These are phyloP conservation scores for Pseudocercospora macadamiae DNA, from an alignment of 2,329 filamentous ascomycete species.

Conservation along the genomic window DNA sequence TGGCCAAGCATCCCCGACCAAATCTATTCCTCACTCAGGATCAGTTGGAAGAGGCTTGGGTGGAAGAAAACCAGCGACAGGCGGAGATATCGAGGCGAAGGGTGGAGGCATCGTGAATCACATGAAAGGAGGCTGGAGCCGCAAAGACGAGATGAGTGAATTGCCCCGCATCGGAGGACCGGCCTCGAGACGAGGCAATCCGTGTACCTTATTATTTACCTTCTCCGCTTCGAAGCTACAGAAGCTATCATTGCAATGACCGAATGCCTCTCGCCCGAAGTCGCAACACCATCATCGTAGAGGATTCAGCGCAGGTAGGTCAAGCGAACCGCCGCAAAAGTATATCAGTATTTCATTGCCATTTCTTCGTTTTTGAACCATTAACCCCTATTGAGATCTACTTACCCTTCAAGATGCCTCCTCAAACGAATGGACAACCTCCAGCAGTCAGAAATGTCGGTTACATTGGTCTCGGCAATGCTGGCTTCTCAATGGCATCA, in stretches of 20 bases:
- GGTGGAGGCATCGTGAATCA: too few relatives aligned
- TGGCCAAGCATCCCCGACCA: neutral
- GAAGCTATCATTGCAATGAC: too few relatives aligned
- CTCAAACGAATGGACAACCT: slow-evolving; percentile 19
- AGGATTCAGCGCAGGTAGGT: slow-evolving; percentile 10
- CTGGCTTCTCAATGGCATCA: slow-evolving; percentile 40
- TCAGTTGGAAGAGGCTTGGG: neutral
- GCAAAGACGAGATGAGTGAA: too few relatives aligned
- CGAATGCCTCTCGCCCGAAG: slow-evolving; percentile 15
- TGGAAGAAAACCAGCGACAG: too few relatives aligned
- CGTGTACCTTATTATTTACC: too few relatives aligned
- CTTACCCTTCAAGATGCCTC: slow-evolving; percentile 14
- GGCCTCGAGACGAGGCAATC: too few relatives aligned
- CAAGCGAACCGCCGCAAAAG: neutral
- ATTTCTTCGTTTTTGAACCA: neutral
- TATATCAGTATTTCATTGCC: neutral
- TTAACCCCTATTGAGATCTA: neutral
- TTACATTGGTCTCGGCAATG: slow-evolving; percentile 42
- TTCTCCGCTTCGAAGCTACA: too few relatives aligned
- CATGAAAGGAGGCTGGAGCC: too few relatives aligned
- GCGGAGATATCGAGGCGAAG: neutral
- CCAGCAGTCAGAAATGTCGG: slow-evolving; percentile 34
- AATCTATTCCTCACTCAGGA: neutral
- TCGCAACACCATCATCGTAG: slow-evolving; percentile 1
- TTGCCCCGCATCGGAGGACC: too few relatives aligned